Evolutionary conservation across 495 filamentous ascomycete species (phyloP).

Genomic region (Extremus antarcticus): DNA sequence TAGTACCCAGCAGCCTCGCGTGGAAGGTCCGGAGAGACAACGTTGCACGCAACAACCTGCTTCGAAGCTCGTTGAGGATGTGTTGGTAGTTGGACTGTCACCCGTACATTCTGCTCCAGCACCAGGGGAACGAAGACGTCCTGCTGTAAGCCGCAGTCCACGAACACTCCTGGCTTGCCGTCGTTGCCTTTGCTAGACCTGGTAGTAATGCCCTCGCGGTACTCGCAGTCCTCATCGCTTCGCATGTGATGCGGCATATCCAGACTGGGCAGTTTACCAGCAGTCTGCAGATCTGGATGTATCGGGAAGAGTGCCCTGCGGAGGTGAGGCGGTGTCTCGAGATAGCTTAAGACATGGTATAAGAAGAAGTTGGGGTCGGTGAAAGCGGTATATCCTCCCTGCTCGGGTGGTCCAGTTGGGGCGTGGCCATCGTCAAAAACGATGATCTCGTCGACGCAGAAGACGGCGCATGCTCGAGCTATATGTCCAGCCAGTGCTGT

Average conservation of each 20-base stretch:
- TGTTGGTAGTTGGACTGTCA: conserved; percentile 51
- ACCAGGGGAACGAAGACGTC: conserved; percentile 40
- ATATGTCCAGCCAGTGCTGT: conserved; percentile 54
- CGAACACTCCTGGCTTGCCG: conserved; percentile 31
- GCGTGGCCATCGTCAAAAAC: conserved; percentile 52
- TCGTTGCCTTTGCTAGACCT: conserved; percentile 5
- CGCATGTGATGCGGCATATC: conserved; percentile 70
- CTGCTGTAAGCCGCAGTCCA: conserved; percentile 48
- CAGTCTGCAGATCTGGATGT: conserved; percentile 56
- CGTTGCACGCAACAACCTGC: conserved; percentile 24
- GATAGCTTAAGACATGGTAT: conserved; percentile 57
- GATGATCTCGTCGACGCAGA: conserved; percentile 67
- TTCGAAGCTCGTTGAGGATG: neutral
- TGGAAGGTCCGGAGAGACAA: conserved; percentile 49
- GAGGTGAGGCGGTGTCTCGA: conserved; percentile 67
- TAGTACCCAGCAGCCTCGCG: conserved; percentile 61
- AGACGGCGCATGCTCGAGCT: conserved; percentile 62
- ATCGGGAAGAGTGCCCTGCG: conserved; percentile 54
- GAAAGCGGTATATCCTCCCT: conserved; percentile 49
- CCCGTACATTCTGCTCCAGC: conserved; percentile 49
- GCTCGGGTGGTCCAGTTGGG: conserved; percentile 28
- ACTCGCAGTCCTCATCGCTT: conserved; percentile 53
- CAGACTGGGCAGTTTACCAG: conserved; percentile 55
- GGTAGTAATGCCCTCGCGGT: conserved; percentile 58
- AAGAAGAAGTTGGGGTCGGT: conserved; percentile 60